A percentile compares a stretch with the other conserved stretches of the same genome.
These are phyloP conservation scores for Kodamaea kaohsiungensis DNA, from an alignment of 805 yeast species.

Conservation along the genomic window DNA sequence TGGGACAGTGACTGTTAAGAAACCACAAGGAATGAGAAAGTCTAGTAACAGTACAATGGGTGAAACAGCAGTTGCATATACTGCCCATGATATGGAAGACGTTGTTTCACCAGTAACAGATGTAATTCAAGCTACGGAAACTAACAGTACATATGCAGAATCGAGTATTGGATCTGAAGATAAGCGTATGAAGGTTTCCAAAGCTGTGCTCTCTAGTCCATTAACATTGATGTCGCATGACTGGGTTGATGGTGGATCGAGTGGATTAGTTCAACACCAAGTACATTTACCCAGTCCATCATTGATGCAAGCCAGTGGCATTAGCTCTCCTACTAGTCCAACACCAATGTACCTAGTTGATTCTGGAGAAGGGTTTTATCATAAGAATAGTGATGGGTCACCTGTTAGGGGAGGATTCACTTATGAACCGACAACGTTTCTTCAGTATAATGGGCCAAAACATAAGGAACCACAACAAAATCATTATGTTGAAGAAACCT, in stretches of 20 bases:
- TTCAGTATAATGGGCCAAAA: background rate
- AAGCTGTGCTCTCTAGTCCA: background rate
- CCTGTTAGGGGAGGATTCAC: background rate
- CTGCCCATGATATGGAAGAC: background rate
- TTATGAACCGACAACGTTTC: background rate
- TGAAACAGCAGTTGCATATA: background rate
- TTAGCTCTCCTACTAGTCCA: background rate
- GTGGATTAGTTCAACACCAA: background rate
- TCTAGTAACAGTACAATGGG: background rate
- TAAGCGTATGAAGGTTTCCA: background rate
- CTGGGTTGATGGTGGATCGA: background rate
- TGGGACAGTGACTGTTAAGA: background rate
- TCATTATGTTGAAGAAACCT: background rate
- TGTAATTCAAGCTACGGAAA: background rate
- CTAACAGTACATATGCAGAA: background rate
- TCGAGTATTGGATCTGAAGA: background rate
- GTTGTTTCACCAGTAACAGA: background rate
- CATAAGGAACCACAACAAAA: background rate
- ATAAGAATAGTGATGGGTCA: background rate
- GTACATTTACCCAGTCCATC: background rate
- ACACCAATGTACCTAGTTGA: background rate
- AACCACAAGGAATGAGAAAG: background rate
- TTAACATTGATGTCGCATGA: background rate
- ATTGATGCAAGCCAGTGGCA: background rate
- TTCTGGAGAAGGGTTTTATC: background rate